Evolutionary conservation across 352 stramenopile genomes (phyloP), one percentile per base, ranked within the genome.

Genomic region (Pythium periplocum): DNA sequence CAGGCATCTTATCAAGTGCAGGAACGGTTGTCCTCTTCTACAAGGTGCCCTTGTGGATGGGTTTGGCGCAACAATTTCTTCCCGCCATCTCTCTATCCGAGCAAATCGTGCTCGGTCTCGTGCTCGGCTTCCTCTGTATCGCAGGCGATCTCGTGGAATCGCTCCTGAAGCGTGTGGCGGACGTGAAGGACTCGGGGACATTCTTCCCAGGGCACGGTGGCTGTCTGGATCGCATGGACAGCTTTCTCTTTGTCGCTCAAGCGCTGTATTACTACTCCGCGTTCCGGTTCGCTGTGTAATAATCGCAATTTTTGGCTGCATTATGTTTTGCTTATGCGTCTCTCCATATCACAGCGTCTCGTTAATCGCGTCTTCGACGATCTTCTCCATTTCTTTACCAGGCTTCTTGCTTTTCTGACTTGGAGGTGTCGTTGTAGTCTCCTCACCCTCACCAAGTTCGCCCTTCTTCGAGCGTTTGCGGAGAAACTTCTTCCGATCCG

Each of bases 211-310:
- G 81, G 38, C 81, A 91, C 50, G 81, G 81, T 40, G 81, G 81
- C 12, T 86, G 74, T 53, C 81, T 91, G 37, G 81, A 91, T 48
- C 81, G 81, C 58, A 87, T 89, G 76, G 78, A 89, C 56, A 89
- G 78, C 62, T 77, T 91, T 31, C 65, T 91, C 17, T 78, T 91
- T 45, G 69, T 83, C 6, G 77, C 75, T 45, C 81, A 73, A 6
- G 76, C 57, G 36, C 65, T 91, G 48, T 83, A 79, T 53, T 86
- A 79, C 66, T 84, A 75, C 59, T 69, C 53, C 38, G 55, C 26
- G 58, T 75, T 46, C 51, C 51, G 40, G 17, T 59, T 45, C 56
- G 48, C 39, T 26, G 47, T 40, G 8, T 26, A 10, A 17, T n/a
- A 56, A 61, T 52, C 11, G 46, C 46, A 41, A 26, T 26, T 26